These are phyloP conservation scores for Colletotrichum viniferum DNA, from an alignment of 2,329 filamentous ascomycete species.

Conservation along the genomic window DNA sequence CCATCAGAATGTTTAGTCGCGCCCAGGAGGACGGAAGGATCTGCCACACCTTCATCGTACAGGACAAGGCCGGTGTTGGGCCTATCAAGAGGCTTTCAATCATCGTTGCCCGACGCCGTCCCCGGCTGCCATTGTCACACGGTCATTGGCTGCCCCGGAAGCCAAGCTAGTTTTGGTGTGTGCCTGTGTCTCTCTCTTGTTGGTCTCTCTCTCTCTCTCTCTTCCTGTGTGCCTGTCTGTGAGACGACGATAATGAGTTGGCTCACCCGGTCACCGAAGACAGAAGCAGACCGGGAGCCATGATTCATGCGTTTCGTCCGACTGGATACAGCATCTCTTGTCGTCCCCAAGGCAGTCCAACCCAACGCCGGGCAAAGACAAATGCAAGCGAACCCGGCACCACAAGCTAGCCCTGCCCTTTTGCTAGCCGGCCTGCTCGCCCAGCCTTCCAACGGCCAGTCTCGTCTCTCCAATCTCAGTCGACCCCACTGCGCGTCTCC, in stretches of 20 bases:
- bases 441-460: background rate
- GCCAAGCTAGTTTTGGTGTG: background rate
- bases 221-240: background rate
- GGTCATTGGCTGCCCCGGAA: background rate
- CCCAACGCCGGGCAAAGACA: background rate
- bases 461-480: constrained; percentile 9
- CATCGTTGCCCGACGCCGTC: background rate
- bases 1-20: background rate
- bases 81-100: constrained; percentile 8
- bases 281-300: background rate
- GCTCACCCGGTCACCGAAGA: background rate
- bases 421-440: background rate
- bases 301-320: constrained; percentile 13
- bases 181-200: background rate
- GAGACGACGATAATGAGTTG: background rate
- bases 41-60: constrained; percentile 1
- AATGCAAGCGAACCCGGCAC: background rate
- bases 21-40: constrained; percentile 11
- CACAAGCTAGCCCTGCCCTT: background rate
- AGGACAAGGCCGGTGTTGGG: background rate
- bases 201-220: background rate
- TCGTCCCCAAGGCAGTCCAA: background rate
- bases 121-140: background rate
- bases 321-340: background rate
- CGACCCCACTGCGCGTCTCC: constrained; percentile 5